These are phyloP conservation scores for Arxiozyma slooffiae DNA, from an alignment of 1,139 yeast genomes.

Conservation along the genomic window DNA sequence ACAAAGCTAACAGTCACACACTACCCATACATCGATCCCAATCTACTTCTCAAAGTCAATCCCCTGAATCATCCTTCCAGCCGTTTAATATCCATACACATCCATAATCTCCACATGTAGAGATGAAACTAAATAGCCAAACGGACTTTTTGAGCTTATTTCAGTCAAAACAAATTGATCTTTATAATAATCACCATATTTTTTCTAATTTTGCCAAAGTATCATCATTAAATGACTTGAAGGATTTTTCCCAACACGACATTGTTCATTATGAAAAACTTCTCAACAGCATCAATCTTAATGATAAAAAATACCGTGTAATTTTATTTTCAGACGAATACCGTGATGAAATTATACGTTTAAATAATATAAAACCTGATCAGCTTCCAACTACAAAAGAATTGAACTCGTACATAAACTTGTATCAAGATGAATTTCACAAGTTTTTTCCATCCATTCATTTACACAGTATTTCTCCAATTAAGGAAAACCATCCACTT, in stretches of 20 bases:
- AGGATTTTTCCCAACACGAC: not conserved
- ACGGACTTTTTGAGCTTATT: slow-evolving; percentile 31
- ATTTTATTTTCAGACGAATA: slow-evolving; percentile 40
- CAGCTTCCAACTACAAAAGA: slow-evolving; percentile 70
- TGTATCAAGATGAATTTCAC: slow-evolving; percentile 67
- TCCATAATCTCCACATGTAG: not conserved
- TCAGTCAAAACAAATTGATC: slow-evolving; percentile 50
- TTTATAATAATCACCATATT: slow-evolving; percentile 29
- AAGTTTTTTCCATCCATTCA: slow-evolving; percentile 79
- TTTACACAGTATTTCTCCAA: slow-evolving; percentile 53
- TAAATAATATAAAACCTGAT: slow-evolving; percentile 41
- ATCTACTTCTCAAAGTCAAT: not conserved
- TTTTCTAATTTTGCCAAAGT: slow-evolving; percentile 1
- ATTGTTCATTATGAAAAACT: not conserved
- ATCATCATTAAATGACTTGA: not conserved
- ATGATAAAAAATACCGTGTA: not conserved
- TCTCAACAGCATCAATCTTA: not conserved
- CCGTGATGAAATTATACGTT: slow-evolving; percentile 43
- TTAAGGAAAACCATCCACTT: slow-evolving; percentile 59
- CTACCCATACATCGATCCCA: not conserved
- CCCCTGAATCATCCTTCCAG: not conserved
- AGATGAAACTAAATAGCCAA: not conserved
- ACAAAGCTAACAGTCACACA: not conserved
- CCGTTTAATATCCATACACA: not conserved
- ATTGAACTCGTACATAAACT: slow-evolving; percentile 58